phyloP scores from a whole-genome alignment of 495 filamentous ascomycete species.

The Daldinia concentrica region DNA sequence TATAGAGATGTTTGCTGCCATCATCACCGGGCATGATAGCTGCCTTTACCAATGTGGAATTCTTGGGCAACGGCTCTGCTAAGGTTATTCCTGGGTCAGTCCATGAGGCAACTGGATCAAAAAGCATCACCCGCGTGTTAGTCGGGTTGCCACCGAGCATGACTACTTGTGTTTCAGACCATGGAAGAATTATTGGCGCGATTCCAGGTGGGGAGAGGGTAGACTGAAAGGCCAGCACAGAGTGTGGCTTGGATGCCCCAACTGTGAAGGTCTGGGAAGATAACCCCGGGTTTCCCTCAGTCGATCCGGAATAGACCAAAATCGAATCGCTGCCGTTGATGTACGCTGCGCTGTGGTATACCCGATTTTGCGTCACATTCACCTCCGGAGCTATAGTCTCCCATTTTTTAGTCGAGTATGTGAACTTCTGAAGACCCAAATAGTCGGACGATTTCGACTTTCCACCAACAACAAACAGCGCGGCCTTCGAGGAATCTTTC shows the following conservation, averaged over 20 bases:
- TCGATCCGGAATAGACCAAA: constrained; percentile 81
- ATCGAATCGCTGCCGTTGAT: constrained; percentile 75
- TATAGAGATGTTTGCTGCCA: constrained; percentile 82
- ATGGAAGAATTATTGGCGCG: constrained; percentile 77
- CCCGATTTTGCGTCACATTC: constrained; percentile 70
- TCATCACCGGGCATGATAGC: constrained; percentile 74
- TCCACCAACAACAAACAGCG: constrained; percentile 88
- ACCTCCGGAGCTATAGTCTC: constrained; percentile 65
- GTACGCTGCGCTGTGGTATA: constrained; percentile 79
- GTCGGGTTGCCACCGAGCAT: constrained; percentile 76
- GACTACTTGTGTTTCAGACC: constrained; percentile 74
- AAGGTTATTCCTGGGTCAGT: constrained; percentile 67
- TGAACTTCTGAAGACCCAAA: constrained; percentile 83
- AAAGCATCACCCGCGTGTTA: constrained; percentile 74
- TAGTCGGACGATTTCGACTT: constrained; percentile 64
- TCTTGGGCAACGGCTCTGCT: constrained; percentile 63
- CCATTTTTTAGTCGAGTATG: constrained; percentile 81
- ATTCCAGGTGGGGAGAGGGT: constrained; percentile 66
- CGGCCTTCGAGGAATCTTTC: constrained; percentile 59
- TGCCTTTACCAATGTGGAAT: constrained; percentile 61
- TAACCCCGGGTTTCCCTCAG: constrained; percentile 59
- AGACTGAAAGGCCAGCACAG: constrained; percentile 62
- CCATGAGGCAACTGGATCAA: constrained; percentile 67
- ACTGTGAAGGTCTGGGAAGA: constrained; percentile 83
- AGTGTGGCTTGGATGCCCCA: constrained; percentile 66